Evolutionary conservation across 2,329 filamentous ascomycete species (phyloP), one percentile per base, ranked within the genome.

Genomic region (Fusarium papillatum): DNA sequence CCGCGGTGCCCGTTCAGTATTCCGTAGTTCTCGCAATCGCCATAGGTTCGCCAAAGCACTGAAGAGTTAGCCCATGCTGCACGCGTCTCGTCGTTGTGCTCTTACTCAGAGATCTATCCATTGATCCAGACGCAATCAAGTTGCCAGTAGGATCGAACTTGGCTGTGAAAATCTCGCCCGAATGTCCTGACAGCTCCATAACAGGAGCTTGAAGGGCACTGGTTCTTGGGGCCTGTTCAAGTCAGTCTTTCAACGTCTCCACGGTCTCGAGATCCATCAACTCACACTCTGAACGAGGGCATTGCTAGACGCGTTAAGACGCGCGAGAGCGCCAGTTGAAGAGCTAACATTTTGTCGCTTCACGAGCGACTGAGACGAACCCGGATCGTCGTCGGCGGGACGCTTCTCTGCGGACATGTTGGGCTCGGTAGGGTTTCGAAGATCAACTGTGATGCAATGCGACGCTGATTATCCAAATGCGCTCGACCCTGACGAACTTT

Each of bases 31-130:
- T 98, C 95, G 86, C 96, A 98, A 79, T 95, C 91, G 80, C 95
- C 96, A 73, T 96, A 95, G 2, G 96, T 97, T 80, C 94, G 92
- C 97, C 97, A 99, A 36, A 99, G 90, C 85, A 98, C 95, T 97
- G 71, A 10, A 43, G 1, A 29, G 59, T 81, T 60, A 81, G 79
- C 61, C 61, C 29, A n/a, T 7, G 2, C 36, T 34, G 8, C 16
- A 31, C 14, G 24, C 16, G 7, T 9, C 3, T 22, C 8, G 46
- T 53, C 2, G 5, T 16, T 60, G 8, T 29, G 86, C 17, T 17
- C 93, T 70, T 87, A 97, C 95, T 88, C 79, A 99, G 97, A 70
- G 93, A 95, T 79, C 96, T 91, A 82, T 99, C 97, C 95, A 98
- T 98, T 16, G 95, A 97, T 11, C 95, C 96, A 2, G 97, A 98